Evolutionary conservation across 2,329 filamentous ascomycete genomes (phyloP), one percentile per base, ranked within the genome.

Genomic region (Ophiostoma sp.): DNA sequence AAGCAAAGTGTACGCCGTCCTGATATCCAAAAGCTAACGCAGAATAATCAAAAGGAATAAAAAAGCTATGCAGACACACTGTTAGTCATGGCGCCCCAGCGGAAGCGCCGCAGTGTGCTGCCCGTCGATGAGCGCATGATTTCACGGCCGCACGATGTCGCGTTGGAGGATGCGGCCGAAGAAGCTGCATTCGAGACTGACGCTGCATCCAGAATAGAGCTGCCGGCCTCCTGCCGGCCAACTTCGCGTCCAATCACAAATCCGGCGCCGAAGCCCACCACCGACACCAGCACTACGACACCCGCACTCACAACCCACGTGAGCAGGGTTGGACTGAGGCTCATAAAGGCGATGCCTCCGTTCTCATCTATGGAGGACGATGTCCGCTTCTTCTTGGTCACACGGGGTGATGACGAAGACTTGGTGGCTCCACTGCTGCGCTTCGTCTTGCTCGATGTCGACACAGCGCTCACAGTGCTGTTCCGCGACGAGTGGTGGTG

Each of bases 261-360:
- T 11, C 88, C 87, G 8, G 87, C 87, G 2, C 87, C 86, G 72
- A 90, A 90, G 2, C 87, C 87, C 45, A 90, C 87, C 1, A 89
- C 87, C 7, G 85, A 87, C 3, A 90, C 84, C 11, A 90, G 80
- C 8, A 90, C 86, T 1, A 90, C 85, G 0, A 89, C 87, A 18
- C 88, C 87, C 7, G 87, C 87, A 68, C 85, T 86, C 67, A 89
- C 82, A 5, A 87, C 85, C 85, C 87, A 89, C 0, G 87, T 86
- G 65, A 89, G 75, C 7, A 88, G 76, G 1, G 86, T 88, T 45
- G 86, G 86, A 66, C 83, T 86, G 66, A 88, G 81, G 47, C 82
- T 74, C 7, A 76, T 72, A 8, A 75, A 73, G 2, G 45, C 47
- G 2, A 74, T 72, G 2, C 76, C 77, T 6, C 76, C 76, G 42